These are phyloP conservation scores for Agapanthus africanus DNA, from an alignment of 106 monocot genomes.

Conservation along the genomic window DNA sequence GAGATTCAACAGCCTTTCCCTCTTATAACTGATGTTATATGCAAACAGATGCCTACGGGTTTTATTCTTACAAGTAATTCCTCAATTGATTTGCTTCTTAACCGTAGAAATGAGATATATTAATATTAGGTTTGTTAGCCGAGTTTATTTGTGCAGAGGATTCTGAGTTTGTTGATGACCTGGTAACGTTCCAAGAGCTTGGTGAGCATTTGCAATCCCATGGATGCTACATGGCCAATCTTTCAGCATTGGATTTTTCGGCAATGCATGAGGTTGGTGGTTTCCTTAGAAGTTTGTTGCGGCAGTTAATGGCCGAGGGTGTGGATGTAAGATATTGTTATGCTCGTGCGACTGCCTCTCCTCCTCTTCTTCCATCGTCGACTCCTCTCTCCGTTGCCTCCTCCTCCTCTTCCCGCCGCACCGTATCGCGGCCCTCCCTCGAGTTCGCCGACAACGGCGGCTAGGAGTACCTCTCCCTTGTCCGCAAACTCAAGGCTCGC, in stretches of 20 bases:
- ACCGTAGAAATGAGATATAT: neutral
- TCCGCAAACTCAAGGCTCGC: no score
- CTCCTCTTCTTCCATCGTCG: no score
- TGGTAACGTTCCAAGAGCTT: slow-evolving; percentile 71
- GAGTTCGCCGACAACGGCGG: no score
- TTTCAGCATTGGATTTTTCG: slow-evolving; percentile 53
- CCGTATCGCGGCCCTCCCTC: no score
- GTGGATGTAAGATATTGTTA: slow-evolving; percentile 55
- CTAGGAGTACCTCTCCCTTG: no score
- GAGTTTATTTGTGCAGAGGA: slow-evolving; percentile 37
- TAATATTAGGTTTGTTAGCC: no score
- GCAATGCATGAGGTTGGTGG: slow-evolving; percentile 51
- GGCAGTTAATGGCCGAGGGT: slow-evolving; percentile 30
- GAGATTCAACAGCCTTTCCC: slow-evolving; percentile 54
- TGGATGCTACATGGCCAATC: slow-evolving; percentile 56
- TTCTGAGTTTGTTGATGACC: slow-evolving; percentile 63
- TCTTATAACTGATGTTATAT: slow-evolving; percentile 36
- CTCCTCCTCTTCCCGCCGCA: no score
- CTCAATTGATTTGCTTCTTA: neutral
- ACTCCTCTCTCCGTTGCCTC: no score
- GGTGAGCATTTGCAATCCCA: slow-evolving; percentile 39
- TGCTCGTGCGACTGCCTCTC: no score
- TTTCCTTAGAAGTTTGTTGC: slow-evolving; percentile 55
- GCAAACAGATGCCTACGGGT: slow-evolving; percentile 57
- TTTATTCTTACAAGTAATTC: slow-evolving; percentile 64